Conservation (phyloP, 441 rosid species). For the Gossypium davidsonii region DNA sequence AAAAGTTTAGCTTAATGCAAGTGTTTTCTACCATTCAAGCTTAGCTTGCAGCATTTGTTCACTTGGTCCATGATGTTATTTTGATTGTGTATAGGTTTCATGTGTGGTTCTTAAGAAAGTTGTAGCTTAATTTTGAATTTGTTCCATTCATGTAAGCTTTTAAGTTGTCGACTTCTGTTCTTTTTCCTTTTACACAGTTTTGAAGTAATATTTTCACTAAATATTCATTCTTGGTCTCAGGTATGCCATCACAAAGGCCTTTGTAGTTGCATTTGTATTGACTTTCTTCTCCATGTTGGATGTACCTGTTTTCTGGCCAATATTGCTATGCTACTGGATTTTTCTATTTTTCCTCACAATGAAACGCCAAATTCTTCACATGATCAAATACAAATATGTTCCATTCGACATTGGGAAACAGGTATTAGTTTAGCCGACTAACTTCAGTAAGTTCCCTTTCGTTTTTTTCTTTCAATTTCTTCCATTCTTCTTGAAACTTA, state of each 20-base stretch:
- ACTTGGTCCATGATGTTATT: not conserved
- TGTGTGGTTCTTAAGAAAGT: not conserved
- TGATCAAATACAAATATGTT: constrained; percentile 42
- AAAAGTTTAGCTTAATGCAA: not conserved
- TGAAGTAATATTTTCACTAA: not conserved
- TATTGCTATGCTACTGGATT: constrained; percentile 52
- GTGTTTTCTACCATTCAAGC: not conserved
- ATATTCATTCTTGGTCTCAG: constrained; percentile 18
- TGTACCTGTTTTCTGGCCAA: constrained; percentile 63
- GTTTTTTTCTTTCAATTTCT: not conserved
- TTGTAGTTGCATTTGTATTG: constrained; percentile 46
- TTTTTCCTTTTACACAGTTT: not conserved
- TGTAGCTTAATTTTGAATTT: not conserved
- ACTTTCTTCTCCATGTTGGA: constrained; percentile 52
- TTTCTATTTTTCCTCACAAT: constrained; percentile 45
- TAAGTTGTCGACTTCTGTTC: not conserved
- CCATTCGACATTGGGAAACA: constrained; percentile 34
- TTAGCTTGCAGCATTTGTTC: not conserved
- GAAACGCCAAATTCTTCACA: constrained; percentile 44
- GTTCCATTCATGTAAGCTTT: not conserved
- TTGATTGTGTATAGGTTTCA: not conserved
- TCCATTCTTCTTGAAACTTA: constrained; percentile 4
- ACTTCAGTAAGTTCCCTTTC: not conserved
- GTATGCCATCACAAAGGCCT: constrained; percentile 50
- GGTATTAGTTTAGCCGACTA: constrained; percentile 14